Evolutionary conservation across 768 basidiomycete species (phyloP).

Genomic region (Tephrocybe sp.): DNA sequence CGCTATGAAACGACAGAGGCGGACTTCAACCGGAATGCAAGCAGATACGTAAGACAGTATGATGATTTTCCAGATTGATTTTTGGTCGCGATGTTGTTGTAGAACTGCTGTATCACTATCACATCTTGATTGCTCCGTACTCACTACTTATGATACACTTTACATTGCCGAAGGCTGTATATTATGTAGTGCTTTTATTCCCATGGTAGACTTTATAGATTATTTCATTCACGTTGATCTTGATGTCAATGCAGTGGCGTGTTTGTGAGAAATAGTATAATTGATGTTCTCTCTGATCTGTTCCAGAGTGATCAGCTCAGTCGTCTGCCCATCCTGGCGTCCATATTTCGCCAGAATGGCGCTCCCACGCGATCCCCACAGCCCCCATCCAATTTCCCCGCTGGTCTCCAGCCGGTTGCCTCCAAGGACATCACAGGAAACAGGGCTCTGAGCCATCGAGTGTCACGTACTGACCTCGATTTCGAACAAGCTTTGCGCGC

Average conservation of each 20-base stretch:
- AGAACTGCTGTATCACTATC: constrained; percentile 32
- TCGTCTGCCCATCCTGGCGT: constrained; percentile 56
- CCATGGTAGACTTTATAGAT: constrained; percentile 12
- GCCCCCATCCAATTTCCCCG: constrained; percentile 47
- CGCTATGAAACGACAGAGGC: constrained; percentile 78
- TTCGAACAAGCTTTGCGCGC: constrained; percentile 76
- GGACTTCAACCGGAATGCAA: constrained; percentile 64
- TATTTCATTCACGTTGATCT: constrained; percentile 6
- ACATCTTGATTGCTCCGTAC: constrained; percentile 14
- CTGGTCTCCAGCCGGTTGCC: constrained; percentile 56
- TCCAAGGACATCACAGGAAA: constrained; percentile 45
- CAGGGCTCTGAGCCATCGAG: constrained; percentile 45
- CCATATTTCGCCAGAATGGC: constrained; percentile 57
- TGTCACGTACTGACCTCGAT: constrained; percentile 76
- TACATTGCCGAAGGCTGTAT: constrained; percentile 8
- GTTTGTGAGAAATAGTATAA: constrained; percentile 12
- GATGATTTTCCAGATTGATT: constrained; percentile 14
- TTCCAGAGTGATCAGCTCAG: constrained; percentile 6
- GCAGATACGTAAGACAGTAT: constrained; percentile 26
- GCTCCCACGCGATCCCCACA: constrained; percentile 37
- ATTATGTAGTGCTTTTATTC: constrained; percentile 8
- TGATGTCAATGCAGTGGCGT: constrained; percentile 18
- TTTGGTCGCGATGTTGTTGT: constrained; percentile 26
- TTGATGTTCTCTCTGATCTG: neutral
- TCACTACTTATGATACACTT: no score